Percentiles rank a stretch among this genome's conserved stretches.
Conservation (phyloP, 1,284 basidiomycete genomes). For the Cutaneotrichosporon arboriforme region DNA sequence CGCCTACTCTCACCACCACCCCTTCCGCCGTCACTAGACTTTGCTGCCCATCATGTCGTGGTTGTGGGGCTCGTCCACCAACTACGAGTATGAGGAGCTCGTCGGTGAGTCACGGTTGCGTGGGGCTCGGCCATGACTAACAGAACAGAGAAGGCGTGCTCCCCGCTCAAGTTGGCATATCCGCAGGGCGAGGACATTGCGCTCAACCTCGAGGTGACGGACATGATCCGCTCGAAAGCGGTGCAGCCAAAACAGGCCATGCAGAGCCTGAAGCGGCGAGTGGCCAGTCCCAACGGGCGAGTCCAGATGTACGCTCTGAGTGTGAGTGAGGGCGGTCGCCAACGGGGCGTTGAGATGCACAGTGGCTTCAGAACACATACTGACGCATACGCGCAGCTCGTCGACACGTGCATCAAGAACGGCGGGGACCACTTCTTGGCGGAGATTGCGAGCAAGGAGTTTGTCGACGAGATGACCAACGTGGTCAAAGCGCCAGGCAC, state of each 20-base stretch:
- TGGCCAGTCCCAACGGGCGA: conserved; percentile 94
- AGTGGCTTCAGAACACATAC: too few species aligned
- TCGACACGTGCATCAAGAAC: conserved; percentile 95
- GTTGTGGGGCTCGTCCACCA: conserved; percentile 44
- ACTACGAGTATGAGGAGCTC: conserved; percentile 47
- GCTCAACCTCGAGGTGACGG: conserved; percentile 90
- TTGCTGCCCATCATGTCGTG: conserved; percentile 36
- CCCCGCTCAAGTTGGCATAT: conserved; percentile 48
- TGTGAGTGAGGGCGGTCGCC: conserved; percentile 54
- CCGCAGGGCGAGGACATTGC: conserved; percentile 74
- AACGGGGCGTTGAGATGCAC: too few species aligned
- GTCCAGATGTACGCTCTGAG: conserved; percentile 81
- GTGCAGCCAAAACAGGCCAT: conserved; percentile 80
- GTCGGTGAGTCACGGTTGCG: conserved; percentile 34
- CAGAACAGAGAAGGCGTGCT: conserved; percentile 48
- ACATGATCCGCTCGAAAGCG: conserved; percentile 89
- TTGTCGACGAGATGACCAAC: conserved; percentile 68
- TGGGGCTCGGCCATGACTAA: too few species aligned
- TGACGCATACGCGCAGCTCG: conserved; percentile 57
- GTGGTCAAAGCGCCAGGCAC: conserved; percentile 47
- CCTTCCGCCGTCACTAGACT: not conserved
- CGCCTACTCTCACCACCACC: not conserved
- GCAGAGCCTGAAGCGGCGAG: conserved; percentile 76
- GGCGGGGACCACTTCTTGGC: conserved; percentile 85
- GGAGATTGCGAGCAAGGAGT: conserved; percentile 80